phyloP scores from a whole-genome alignment of 257 asterid species.

The Gentiana dahurica region DNA sequence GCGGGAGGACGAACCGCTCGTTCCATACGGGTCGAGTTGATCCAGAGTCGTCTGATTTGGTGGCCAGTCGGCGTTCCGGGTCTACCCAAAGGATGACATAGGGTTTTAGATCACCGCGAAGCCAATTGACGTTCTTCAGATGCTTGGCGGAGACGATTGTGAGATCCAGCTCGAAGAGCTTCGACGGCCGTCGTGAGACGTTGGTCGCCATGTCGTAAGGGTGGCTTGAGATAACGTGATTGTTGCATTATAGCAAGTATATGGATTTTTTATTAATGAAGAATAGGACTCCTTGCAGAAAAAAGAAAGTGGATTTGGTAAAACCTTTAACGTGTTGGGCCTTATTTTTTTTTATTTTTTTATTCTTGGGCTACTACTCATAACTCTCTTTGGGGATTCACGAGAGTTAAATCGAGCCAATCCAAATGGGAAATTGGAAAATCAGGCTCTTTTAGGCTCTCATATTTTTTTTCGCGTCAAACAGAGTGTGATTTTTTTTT shows the following conservation, averaged over 20 bases:
- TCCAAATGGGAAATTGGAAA: too few relatives aligned
- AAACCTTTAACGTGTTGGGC: neutral
- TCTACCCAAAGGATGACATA: slow-evolving; percentile 80
- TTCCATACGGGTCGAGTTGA: slow-evolving; percentile 74
- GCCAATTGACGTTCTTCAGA: slow-evolving; percentile 88
- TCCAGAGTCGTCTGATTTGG: slow-evolving; percentile 72
- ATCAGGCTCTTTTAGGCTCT: too few relatives aligned
- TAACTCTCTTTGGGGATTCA: too few relatives aligned
- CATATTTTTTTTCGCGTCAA: too few relatives aligned
- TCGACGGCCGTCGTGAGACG: slow-evolving; percentile 30
- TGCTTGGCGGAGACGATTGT: slow-evolving; percentile 75
- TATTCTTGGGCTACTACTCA: too few relatives aligned
- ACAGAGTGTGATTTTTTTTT: too few relatives aligned
- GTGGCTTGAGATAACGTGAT: slow-evolving; percentile 12
- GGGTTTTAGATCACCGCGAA: slow-evolving; percentile 69
- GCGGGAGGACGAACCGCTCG: slow-evolving; percentile 65
- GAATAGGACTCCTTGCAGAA: too few relatives aligned
- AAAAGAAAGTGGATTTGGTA: neutral
- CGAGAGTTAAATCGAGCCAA: too few relatives aligned
- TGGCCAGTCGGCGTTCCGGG: slow-evolving; percentile 74
- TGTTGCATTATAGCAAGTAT: neutral
- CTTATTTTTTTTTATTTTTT: too few relatives aligned
- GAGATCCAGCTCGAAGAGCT: slow-evolving; percentile 49
- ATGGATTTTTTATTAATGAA: too few relatives aligned
- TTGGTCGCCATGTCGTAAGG: slow-evolving; percentile 25